These are phyloP conservation scores for Drechmeria coniospora DNA, from an alignment of 2,329 filamentous ascomycete species.

Conservation along the genomic window DNA sequence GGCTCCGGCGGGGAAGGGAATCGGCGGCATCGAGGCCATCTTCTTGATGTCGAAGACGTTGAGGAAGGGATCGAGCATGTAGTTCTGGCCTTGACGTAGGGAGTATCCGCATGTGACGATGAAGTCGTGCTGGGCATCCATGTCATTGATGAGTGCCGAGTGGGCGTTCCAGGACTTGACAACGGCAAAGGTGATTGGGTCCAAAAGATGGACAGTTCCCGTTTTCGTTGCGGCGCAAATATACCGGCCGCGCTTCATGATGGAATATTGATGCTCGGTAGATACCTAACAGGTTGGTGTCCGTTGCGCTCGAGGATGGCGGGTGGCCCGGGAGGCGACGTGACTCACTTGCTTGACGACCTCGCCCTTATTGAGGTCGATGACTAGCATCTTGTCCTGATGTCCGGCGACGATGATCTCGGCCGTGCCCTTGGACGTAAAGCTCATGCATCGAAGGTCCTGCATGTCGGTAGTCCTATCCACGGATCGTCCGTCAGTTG, in stretches of 20 bases:
- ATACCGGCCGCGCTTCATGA: slow-evolving; percentile 82
- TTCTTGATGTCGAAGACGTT: slow-evolving; percentile 95
- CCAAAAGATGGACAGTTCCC: slow-evolving; percentile 74
- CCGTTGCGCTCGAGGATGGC: too few species aligned
- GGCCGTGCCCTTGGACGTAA: slow-evolving; percentile 69
- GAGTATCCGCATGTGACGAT: slow-evolving; percentile 93
- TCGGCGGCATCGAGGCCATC: slow-evolving; percentile 71
- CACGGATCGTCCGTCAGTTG: too few species aligned
- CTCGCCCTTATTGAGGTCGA: slow-evolving; percentile 54
- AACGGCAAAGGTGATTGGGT: slow-evolving; percentile 60
- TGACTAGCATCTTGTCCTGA: slow-evolving; percentile 72
- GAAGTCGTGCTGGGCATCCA: slow-evolving; percentile 92
- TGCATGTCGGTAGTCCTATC: slow-evolving; percentile 65
- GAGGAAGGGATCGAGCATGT: slow-evolving; percentile 80
- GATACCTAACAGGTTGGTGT: slow-evolving; percentile 37
- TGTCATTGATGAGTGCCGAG: slow-evolving; percentile 77
- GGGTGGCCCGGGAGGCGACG: slow-evolving; percentile 7
- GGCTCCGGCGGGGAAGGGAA: slow-evolving; percentile 82
- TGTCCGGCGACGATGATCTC: slow-evolving; percentile 79
- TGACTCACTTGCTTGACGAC: slow-evolving; percentile 46
- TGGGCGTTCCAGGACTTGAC: slow-evolving; percentile 86
- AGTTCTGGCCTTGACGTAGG: slow-evolving; percentile 53
- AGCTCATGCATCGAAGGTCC: slow-evolving; percentile 88
- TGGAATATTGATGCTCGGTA: slow-evolving; percentile 64
- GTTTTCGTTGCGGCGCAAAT: slow-evolving; percentile 81